These are phyloP conservation scores for Penicillium freii DNA, from an alignment of 2,329 filamentous ascomycete genomes.

Conservation along the genomic window DNA sequence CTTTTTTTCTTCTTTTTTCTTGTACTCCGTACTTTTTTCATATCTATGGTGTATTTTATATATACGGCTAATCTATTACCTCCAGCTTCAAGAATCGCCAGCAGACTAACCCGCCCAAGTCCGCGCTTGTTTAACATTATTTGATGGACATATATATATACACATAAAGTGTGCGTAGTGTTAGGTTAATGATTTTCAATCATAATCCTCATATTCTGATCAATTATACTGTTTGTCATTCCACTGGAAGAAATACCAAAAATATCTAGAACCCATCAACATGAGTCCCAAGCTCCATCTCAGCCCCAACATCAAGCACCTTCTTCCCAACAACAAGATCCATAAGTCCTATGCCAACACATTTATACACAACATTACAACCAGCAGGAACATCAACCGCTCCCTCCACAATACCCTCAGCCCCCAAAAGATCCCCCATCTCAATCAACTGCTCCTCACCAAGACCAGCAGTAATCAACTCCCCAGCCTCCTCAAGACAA, in stretches of 20 bases:
- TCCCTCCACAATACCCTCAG: slow-evolving; percentile 8
- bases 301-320: slow-evolving; percentile 38
- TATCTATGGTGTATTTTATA: neutral
- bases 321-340: slow-evolving; percentile 48
- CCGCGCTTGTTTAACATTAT: neutral
- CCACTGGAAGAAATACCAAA: neutral
- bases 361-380: slow-evolving; percentile 50
- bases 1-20: too few relatives aligned
- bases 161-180: too few relatives aligned
- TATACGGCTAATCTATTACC: neutral
- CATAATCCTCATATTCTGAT: neutral
- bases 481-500: slow-evolving; percentile 48
- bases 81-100: neutral
- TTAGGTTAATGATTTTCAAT: neutral
- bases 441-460: slow-evolving; percentile 41
- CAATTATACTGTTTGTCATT: neutral
- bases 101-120: neutral
- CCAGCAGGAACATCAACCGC: slow-evolving; percentile 28
- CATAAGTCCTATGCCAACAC: slow-evolving; percentile 53
- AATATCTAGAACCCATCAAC: slow-evolving; percentile 38
- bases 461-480: slow-evolving; percentile 45
- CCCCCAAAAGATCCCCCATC: slow-evolving; percentile 41
- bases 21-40: too few relatives aligned
- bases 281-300: slow-evolving; percentile 33
- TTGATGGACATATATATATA: too few relatives aligned